phyloP scores from a whole-genome alignment of 2,329 filamentous ascomycete species.

The Sporothrix humicola region DNA sequence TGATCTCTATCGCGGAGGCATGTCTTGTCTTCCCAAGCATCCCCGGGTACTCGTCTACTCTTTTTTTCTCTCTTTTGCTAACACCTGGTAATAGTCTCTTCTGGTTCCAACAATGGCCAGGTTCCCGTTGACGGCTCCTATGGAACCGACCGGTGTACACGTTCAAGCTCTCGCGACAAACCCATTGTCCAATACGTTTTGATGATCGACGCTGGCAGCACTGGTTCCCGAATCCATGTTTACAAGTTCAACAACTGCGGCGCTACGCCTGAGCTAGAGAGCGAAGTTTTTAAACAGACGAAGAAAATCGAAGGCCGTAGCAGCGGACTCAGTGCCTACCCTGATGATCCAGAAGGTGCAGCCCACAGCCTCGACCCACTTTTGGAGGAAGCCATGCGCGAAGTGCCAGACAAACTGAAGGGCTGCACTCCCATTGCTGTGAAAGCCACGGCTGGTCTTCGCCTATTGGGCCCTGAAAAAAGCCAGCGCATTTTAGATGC shows the following conservation, averaged over 20 bases:
- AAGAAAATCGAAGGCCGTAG: slow-evolving; percentile 73
- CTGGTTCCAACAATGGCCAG: slow-evolving; percentile 53
- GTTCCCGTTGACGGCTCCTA: slow-evolving; percentile 64
- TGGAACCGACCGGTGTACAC: slow-evolving; percentile 76
- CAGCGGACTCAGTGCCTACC: slow-evolving; percentile 81
- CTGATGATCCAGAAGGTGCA: slow-evolving; percentile 81
- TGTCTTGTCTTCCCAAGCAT: slow-evolving; percentile 32
- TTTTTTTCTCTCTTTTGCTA: neutral
- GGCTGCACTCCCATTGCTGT: slow-evolving; percentile 95
- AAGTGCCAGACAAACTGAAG: slow-evolving; percentile 86
- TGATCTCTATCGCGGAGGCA: slow-evolving; percentile 58
- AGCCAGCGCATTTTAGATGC: slow-evolving; percentile 84
- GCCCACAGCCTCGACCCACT: slow-evolving; percentile 88
- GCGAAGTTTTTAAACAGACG: slow-evolving; percentile 92
- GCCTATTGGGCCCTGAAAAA: slow-evolving; percentile 80
- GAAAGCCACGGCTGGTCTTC: slow-evolving; percentile 93
- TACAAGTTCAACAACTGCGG: slow-evolving; percentile 99
- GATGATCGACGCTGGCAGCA: slow-evolving; percentile 98
- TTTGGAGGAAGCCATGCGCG: slow-evolving; percentile 82
- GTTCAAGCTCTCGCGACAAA: slow-evolving; percentile 84
- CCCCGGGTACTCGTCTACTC: neutral
- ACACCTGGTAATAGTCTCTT: slow-evolving; percentile 10
- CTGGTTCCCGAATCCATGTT: slow-evolving; percentile 95
- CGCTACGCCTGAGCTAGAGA: slow-evolving; percentile 88
- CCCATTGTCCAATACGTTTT: slow-evolving; percentile 96